phyloP scores from a whole-genome alignment of 305 asterid genomes.

The Fraxinus ornus region DNA sequence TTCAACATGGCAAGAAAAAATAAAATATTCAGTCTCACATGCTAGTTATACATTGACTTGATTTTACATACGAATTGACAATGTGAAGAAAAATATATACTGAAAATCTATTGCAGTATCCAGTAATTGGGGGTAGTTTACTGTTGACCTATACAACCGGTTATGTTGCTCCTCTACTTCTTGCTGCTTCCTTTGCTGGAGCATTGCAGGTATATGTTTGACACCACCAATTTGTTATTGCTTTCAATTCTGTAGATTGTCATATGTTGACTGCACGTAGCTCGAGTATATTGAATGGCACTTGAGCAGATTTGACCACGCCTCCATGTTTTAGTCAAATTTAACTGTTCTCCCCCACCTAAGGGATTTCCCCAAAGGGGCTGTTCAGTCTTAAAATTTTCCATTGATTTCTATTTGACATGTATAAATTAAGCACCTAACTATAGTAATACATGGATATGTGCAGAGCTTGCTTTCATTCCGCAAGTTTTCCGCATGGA shows the following conservation, averaged over 20 bases:
- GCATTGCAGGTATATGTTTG: slow-evolving; percentile 75
- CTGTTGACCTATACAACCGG: slow-evolving; percentile 92
- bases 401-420: not conserved
- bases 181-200: slow-evolving; percentile 98
- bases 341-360: not conserved
- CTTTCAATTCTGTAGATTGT: not conserved
- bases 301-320: not conserved
- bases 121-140: slow-evolving; percentile 83
- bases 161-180: slow-evolving; percentile 90
- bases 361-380: not conserved
- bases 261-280: not conserved
- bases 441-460: slow-evolving; percentile 24
- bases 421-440: not conserved
- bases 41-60: not conserved
- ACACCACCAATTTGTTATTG: not conserved
- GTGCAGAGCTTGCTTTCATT: slow-evolving; percentile 81
- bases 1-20: not conserved
- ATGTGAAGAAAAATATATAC: slow-evolving; percentile 11
- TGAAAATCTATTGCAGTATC: slow-evolving; percentile 54
- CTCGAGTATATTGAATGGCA: not conserved
- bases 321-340: not conserved
- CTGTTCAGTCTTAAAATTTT: not conserved
- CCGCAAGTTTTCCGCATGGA: slow-evolving; percentile 89
- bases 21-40: not conserved
- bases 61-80: not conserved